Evolutionary conservation across 257 asterid genomes (phyloP).

Genomic region (Paraleonurus japonicus): DNA sequence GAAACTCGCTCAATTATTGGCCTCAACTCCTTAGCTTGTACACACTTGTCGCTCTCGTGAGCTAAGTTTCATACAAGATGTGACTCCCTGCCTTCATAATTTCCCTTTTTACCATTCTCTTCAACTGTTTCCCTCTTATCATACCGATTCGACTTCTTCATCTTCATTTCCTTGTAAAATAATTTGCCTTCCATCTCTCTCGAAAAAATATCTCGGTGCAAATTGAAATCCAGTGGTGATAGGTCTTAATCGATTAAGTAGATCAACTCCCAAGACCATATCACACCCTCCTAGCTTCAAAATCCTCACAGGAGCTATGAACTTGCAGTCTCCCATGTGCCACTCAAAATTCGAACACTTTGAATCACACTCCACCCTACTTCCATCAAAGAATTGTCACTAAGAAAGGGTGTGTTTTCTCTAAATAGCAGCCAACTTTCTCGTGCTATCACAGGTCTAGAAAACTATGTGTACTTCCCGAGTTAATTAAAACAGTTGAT

Average conservation of each 20-base stretch:
- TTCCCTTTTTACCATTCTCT: neutral
- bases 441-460: neutral
- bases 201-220: too few relatives aligned
- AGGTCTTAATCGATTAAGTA: neutral
- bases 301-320: neutral
- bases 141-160: too few relatives aligned
- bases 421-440: too few relatives aligned
- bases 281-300: neutral
- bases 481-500: too few relatives aligned
- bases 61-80: too few relatives aligned
- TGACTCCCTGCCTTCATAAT: too few relatives aligned
- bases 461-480: too few relatives aligned
- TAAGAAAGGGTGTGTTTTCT: too few relatives aligned
- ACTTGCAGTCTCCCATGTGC: neutral
- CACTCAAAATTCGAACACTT: neutral
- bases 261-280: neutral
- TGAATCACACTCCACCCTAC: neutral
- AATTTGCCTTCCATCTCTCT: neutral
- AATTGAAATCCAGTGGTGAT: neutral
- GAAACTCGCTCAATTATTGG: neutral
- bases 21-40: rapidly evolving
- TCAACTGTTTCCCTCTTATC: neutral
- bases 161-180: neutral
- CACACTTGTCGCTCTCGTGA: too few relatives aligned
- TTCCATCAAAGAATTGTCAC: neutral